These are phyloP conservation scores for Phialocephala subalpina DNA, from an alignment of 2,329 filamentous ascomycete species.

Conservation along the genomic window DNA sequence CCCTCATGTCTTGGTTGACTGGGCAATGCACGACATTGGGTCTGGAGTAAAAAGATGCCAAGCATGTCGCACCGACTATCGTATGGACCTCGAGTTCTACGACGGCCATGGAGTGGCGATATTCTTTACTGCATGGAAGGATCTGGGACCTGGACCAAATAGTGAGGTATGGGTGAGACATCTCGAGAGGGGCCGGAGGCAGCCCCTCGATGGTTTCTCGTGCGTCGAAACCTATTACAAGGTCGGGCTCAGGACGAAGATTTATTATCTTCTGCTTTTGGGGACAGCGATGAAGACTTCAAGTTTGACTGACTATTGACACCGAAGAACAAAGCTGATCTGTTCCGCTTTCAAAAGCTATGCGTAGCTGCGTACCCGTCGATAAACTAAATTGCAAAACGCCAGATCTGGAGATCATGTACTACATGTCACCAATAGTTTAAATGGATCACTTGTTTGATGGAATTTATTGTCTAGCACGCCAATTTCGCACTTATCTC, in stretches of 20 bases:
- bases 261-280: constrained; percentile 19
- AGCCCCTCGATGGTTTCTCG: not conserved
- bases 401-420: too few species aligned
- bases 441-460: too few species aligned
- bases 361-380: constrained; percentile 44
- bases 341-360: constrained; percentile 16
- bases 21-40: not conserved
- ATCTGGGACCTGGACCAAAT: constrained; percentile 24
- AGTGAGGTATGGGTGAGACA: constrained; percentile 26
- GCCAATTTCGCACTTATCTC: too few species aligned
- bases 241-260: not conserved
- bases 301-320: constrained; percentile 23
- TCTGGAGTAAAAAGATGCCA: constrained; percentile 14
- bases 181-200: not conserved
- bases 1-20: constrained; percentile 8
- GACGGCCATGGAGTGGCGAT: constrained; percentile 18
- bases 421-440: too few species aligned
- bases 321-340: constrained; percentile 17
- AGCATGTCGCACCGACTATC: constrained; percentile 27
- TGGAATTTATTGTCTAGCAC: too few species aligned
- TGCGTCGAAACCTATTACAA: not conserved
- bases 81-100: constrained; percentile 24
- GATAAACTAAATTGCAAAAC: too few species aligned
- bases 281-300: constrained; percentile 17
- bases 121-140: constrained; percentile 30